Evolutionary conservation across 331 rosid genomes (phyloP), one percentile per base, ranked within the genome.

Genomic region (Dryas integrifolia): DNA sequence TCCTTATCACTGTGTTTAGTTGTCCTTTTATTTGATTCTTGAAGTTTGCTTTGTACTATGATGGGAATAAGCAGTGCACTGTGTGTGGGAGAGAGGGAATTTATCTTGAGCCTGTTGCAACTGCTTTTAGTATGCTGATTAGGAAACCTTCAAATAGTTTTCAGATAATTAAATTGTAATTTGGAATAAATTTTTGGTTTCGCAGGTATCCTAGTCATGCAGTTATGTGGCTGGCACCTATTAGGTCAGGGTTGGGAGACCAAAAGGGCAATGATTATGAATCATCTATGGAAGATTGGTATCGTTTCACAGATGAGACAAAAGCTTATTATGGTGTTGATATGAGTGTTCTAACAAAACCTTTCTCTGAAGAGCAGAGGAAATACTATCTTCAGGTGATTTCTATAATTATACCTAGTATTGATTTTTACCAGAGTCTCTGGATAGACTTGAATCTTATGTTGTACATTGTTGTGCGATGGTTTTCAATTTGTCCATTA

Each of bases 201-300:
- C 58, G 40, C 77, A 95, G 98, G 98, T 95, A 95, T 86, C 98
- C 98, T 60, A 95, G 98, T 79, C 97, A 89, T 84, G 97, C 97
- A 64, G 89, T 96, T 55, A 95, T 95, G 90, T 95, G 98, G 98
- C 83, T 95, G 76, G 98, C 97, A 63, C 98, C 98, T 58, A 87
- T 95, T 41, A 83, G 88, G 84, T 85, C 96, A 80, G 91, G 91
- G 70, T 58, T 89, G 70, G 86, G 79, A 47, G 97, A 91, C 68
- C 92, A 88, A 63, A 91, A 87, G 75, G 44, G 66, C 72, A 83
- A 81, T 45, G 96, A 95, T 71, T 95, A 82, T 72, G 81, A 82
- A 16, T 89, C 86, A 55, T 24, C 93, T 44, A 91, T 91, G 96
- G 96, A 90, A 52, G 96, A 89, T 46, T 95, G 97, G 98, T 57